These are phyloP conservation scores for Phytophthora podocarpi DNA, from an alignment of 352 stramenopile genomes.

Conservation along the genomic window DNA sequence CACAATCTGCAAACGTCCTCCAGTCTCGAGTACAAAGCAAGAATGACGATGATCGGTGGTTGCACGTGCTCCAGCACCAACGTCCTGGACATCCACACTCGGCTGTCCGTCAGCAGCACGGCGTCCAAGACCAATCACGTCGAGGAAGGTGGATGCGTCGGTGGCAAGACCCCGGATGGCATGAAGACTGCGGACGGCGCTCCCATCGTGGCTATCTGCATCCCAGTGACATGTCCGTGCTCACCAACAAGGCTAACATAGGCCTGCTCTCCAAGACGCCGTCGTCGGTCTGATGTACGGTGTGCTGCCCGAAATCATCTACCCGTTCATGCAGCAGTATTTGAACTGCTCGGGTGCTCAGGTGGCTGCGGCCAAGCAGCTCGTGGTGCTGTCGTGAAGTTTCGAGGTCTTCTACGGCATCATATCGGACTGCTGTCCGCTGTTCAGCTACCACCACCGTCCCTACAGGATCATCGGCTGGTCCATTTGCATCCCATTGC, in stretches of 20 bases:
- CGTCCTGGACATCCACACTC: too few relatives aligned
- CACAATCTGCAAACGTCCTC: too few relatives aligned
- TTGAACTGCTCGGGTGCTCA: slow-evolving; percentile 43
- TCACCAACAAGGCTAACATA: slow-evolving; percentile 39
- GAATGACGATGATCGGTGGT: too few relatives aligned
- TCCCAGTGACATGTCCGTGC: slow-evolving; percentile 25
- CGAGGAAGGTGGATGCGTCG: slow-evolving; percentile 22
- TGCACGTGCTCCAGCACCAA: too few relatives aligned
- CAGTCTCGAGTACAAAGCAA: too few relatives aligned
- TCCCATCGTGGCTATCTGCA: too few relatives aligned
- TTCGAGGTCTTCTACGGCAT: slow-evolving; percentile 19
- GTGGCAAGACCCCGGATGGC: slow-evolving; percentile 23
- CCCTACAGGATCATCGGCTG: slow-evolving; percentile 71
- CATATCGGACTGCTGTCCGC: slow-evolving; percentile 56
- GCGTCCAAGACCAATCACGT: too few relatives aligned
- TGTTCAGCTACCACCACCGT: slow-evolving; percentile 55
- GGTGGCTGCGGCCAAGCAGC: slow-evolving; percentile 37
- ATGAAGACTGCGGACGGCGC: too few relatives aligned
- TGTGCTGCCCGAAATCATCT: slow-evolving; percentile 35
- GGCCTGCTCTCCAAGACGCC: slow-evolving; percentile 46
- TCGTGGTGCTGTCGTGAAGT: slow-evolving; percentile 39
- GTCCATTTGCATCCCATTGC: slow-evolving; percentile 42
- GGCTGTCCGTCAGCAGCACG: too few relatives aligned
- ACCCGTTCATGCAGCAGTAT: slow-evolving; percentile 44
- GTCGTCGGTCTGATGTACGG: slow-evolving; percentile 46